Percentiles rank a stretch among this genome's conserved stretches.
These are phyloP conservation scores for Straminergon stramineum DNA, from an alignment of 225 moss, liverwort and hornwort genomes.

Conservation along the genomic window DNA sequence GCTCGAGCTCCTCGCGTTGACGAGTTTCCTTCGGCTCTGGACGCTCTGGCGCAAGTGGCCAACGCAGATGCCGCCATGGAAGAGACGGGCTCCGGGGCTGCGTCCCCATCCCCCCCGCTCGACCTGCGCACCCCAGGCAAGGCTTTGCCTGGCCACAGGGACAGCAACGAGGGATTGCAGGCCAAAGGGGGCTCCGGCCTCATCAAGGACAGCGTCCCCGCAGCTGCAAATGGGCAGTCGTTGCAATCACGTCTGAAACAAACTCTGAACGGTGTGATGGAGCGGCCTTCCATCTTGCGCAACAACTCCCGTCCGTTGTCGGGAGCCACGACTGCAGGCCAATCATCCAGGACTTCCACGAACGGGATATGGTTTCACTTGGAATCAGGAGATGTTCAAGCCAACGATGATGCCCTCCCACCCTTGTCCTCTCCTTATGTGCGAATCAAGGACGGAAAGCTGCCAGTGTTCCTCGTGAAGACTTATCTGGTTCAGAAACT, in stretches of 20 bases:
- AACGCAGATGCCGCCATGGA: constrained; percentile 57
- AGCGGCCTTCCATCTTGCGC: constrained; percentile 43
- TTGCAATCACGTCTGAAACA: constrained; percentile 50
- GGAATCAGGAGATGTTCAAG: constrained; percentile 59
- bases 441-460: constrained; percentile 87
- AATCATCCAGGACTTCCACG: constrained; percentile 11
- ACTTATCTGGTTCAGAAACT: constrained; percentile 85
- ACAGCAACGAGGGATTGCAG: constrained; percentile 3
- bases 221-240: constrained; percentile 18
- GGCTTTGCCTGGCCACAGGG: neutral
- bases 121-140: constrained; percentile 10
- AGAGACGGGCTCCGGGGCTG: constrained; percentile 19
- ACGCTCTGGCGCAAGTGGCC: constrained; percentile 83
- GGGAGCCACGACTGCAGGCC: constrained; percentile 25
- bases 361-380: constrained; percentile 96
- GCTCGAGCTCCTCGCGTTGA: neutral
- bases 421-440: constrained; percentile 69
- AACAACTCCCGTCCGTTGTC: constrained; percentile 18
- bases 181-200: neutral
- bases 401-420: constrained; percentile 70
- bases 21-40: constrained; percentile 48
- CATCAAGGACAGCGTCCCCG: neutral
- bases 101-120: constrained; percentile 19
- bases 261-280: constrained; percentile 39
- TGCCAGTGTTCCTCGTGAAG: constrained; percentile 82